Conservation (phyloP, 768 basidiomycete genomes). For the Boletus barrowsii region DNA sequence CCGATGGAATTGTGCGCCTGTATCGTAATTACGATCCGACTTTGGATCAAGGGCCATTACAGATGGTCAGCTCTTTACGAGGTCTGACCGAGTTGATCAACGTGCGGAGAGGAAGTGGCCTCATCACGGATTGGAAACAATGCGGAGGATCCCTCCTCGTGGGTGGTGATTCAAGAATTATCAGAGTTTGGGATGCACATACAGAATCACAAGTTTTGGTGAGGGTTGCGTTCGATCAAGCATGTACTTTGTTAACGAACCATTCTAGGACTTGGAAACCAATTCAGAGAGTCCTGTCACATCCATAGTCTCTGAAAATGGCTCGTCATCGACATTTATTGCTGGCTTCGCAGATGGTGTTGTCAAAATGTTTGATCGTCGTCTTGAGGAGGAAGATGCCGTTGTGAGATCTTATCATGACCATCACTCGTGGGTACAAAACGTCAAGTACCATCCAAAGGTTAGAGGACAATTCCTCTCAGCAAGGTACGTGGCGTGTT, state of each 20-base stretch:
- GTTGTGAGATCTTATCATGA: slow-evolving; percentile 74
- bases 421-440: slow-evolving; percentile 89
- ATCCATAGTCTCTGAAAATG: slow-evolving; percentile 73
- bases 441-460: slow-evolving; percentile 79
- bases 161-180: slow-evolving; percentile 85
- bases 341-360: slow-evolving; percentile 92
- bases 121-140: slow-evolving; percentile 94
- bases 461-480: slow-evolving; percentile 71
- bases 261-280: slow-evolving; percentile 77
- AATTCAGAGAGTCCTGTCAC: slow-evolving; percentile 90
- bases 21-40: slow-evolving; percentile 88
- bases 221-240: slow-evolving; percentile 22
- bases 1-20: slow-evolving; percentile 88
- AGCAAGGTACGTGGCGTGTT: slow-evolving; percentile 59
- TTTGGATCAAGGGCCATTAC: slow-evolving; percentile 67
- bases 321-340: slow-evolving; percentile 74
- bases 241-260: not conserved
- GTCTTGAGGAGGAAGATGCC: slow-evolving; percentile 79
- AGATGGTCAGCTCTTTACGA: slow-evolving; percentile 93
- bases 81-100: slow-evolving; percentile 77
- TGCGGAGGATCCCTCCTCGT: slow-evolving; percentile 79
- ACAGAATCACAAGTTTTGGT: slow-evolving; percentile 79
- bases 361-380: slow-evolving; percentile 87
- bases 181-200: slow-evolving; percentile 94
- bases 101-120: slow-evolving; percentile 72